phyloP scores from a whole-genome alignment of 345 rosid species.

The Iberis pinnata region DNA sequence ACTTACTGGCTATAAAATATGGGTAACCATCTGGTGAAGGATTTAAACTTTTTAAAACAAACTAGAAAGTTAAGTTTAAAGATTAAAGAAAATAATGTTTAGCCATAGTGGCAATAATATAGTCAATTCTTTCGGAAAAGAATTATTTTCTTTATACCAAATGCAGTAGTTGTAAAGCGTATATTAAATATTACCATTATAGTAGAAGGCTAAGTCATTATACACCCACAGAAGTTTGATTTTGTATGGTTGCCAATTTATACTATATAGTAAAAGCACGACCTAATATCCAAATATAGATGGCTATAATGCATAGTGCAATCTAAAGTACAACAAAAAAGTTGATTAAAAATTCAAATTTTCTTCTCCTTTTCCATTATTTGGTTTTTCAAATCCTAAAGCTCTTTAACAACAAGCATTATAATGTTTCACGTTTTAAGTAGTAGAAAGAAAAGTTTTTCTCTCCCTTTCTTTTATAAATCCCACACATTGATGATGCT shows the following conservation, averaged over 20 bases:
- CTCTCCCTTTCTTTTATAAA: slow-evolving; percentile 27
- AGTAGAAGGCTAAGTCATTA: slow-evolving; percentile 26
- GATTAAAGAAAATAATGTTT: slow-evolving; percentile 13
- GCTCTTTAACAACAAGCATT: slow-evolving; percentile 8
- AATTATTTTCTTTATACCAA: not conserved
- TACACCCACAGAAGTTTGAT: slow-evolving; percentile 7
- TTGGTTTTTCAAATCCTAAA: slow-evolving; percentile 6
- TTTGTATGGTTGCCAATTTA: slow-evolving; percentile 16
- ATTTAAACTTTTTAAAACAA: slow-evolving; percentile 19
- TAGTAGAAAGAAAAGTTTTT: slow-evolving; percentile 17
- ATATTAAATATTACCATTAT: slow-evolving; percentile 21
- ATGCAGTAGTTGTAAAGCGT: slow-evolving; percentile 22
- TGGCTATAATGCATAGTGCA: slow-evolving; percentile 29
- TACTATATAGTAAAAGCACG: slow-evolving; percentile 4
- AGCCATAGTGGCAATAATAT: slow-evolving; percentile 17
- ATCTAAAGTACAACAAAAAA: slow-evolving; percentile 29
- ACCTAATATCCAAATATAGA: slow-evolving; percentile 29
- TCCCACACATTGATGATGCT: slow-evolving; percentile 19
- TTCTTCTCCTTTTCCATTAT: slow-evolving; percentile 16
- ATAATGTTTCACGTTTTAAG: slow-evolving; percentile 27
- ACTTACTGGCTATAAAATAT: slow-evolving; percentile 1
- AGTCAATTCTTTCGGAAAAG: not conserved
- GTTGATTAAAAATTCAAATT: slow-evolving; percentile 9
- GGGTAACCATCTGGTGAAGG: slow-evolving; percentile 25
- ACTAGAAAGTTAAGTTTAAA: slow-evolving; percentile 17